Evolutionary conservation across 2,329 filamentous ascomycete genomes (phyloP), one percentile per base, ranked within the genome.

Genomic region (Apiospora rasikravindrae): DNA sequence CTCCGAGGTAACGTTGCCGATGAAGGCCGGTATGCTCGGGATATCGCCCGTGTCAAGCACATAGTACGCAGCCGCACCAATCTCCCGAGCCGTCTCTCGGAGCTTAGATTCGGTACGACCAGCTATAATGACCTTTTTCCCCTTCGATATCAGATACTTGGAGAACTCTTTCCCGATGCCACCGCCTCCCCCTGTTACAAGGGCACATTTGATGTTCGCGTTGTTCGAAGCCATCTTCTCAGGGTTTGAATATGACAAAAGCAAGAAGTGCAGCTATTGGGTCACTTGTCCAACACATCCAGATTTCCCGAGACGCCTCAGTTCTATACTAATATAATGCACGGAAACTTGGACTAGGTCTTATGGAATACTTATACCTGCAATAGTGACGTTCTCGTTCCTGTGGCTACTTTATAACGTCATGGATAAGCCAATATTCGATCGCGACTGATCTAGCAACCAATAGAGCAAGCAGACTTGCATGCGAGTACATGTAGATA

Each of bases 71-170:
- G 82, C 80, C 2, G 85, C 84, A 0, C 84, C 83, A 22, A 90
- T 81, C 24, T 84, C 81, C 42, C 80, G 76, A 5, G 83, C 80
- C 0, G 87, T 83, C 0, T 78, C 73, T 69, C 84, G 78, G 0
- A 90, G 83, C 2, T 85, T 90, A 0, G 85, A 84, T 75, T 90
- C 87, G 4, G 88, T 90, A 13, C 88, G 85, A 2, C 88, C 86
- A 40, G 82, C 85, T 70, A 89, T 85, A 71, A 90, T 82, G 67
- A 89, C 84, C 69, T 42, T 85, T 86, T 88, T 88, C 69, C 83
- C 83, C 70, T 81, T 78, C 0, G 81, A 82, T 70, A 87, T 81
- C 69, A 88, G 80, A 72, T 86, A 84, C 67, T 86, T 76, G 0
- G 86, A 82, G 24, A 89, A 79, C 1, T 84, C 86, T 71, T 83